phyloP scores from a whole-genome alignment of 805 yeast species.

The Metschnikowia lunata region DNA sequence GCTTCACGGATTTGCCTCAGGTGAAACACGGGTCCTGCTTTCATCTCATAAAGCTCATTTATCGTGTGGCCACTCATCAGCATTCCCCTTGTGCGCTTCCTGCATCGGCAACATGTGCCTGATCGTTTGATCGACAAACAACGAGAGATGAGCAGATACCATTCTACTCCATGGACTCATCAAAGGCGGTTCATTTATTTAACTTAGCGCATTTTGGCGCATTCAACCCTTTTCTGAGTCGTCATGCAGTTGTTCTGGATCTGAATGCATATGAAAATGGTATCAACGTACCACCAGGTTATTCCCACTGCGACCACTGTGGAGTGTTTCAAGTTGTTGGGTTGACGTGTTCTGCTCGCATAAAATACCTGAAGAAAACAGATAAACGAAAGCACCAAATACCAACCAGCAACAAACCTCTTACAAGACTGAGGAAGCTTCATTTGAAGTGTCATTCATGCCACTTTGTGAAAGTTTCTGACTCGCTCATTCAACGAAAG shows the following conservation, averaged over 20 bases:
- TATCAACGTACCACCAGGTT: constrained; percentile 26
- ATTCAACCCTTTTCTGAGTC: constrained; percentile 23
- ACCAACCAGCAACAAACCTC: too few relatives aligned
- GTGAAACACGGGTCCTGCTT: too few relatives aligned
- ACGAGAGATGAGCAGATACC: too few relatives aligned
- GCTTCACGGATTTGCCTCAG: too few relatives aligned
- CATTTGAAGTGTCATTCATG: constrained; percentile 21
- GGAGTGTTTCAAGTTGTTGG: constrained; percentile 34
- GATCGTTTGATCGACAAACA: too few relatives aligned
- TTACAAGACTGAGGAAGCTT: constrained; percentile 4
- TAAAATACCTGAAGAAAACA: constrained; percentile 17
- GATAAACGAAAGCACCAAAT: too few relatives aligned
- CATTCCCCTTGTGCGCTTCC: too few relatives aligned
- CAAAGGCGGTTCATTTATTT: constrained; percentile 21
- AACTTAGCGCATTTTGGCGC: constrained; percentile 28
- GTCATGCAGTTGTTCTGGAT: constrained; percentile 22
- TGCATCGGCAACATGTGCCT: too few relatives aligned
- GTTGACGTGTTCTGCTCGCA: constrained; percentile 22
- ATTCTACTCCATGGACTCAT: constrained; percentile 6
- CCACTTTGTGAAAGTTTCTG: constrained; percentile 11
- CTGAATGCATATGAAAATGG: constrained; percentile 20
- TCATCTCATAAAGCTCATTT: too few relatives aligned
- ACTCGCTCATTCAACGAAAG: constrained; percentile 11
- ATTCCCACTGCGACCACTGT: constrained; percentile 29
- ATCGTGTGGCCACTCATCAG: too few relatives aligned